Base-by-base conservation (phyloP, 331 rosid genomes). In the Quercus tomentella region DNA sequence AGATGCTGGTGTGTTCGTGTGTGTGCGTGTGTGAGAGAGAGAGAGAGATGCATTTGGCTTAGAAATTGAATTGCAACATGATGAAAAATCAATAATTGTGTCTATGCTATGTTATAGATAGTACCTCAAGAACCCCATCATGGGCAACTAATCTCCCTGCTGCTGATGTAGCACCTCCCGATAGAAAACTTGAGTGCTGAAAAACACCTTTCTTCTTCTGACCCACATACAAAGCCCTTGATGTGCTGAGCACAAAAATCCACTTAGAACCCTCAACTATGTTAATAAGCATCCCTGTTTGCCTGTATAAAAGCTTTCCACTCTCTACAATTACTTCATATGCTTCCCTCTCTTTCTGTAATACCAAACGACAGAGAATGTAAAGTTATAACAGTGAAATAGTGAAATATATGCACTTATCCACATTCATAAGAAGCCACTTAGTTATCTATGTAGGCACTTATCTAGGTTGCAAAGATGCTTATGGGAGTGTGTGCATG, bases 121-220 rank as follows among this genome's bases (percentile, higher is more conserved):
- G 67, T 86, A 94, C 98, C 78, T 87, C 77, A 35, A 94, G 90
- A 55, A 85, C 60, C 23, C 98, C 98, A 73, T 88, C 7, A 14
- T 75, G 74, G 7, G 91, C 91, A 52, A 91, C 91, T 61, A 94
- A 41, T 87, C 98, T 87, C 41, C 97, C 98, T 0, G 98, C 88
- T 4, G 97, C 88, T 73, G 88, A 85, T 82, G 97, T 89, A 69
- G 94, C 92, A 22, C 85, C 98, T 41, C 98, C 98, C 11, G 98
- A 85, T 21, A 94, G 84, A 73, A 94, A 94, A 79, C 95, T 91
- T 0, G 98, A 94, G 82, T 94, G 98, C 37, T 94, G 98, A 81
- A 94, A 92, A 21, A 79, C 66, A n/a, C 98, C 98, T 79, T 88
- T 94, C 16, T 74, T 83, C 84, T 94, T 94, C 78, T 89, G 85